Evolutionary conservation across 768 basidiomycete species (phyloP).

Genomic region (Cystofilobasidium ferigula): DNA sequence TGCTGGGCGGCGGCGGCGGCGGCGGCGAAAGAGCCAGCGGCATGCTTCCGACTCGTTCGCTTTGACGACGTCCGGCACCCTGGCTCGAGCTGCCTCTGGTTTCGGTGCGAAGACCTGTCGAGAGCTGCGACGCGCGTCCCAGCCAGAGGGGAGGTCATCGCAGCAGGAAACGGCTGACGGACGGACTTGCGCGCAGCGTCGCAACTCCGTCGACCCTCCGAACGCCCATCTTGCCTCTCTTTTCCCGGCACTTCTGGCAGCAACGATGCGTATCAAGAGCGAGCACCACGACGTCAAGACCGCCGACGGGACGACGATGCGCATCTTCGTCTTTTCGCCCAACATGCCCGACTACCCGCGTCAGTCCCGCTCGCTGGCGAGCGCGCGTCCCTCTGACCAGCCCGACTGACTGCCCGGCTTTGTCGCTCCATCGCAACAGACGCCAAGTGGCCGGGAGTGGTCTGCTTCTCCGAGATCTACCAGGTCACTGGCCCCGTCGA

Average conservation of each 20-base stretch:
- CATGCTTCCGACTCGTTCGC: too few relatives aligned
- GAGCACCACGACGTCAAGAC: constrained; percentile 66
- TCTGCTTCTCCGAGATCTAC: constrained; percentile 50
- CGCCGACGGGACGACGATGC: constrained; percentile 52
- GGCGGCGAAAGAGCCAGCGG: too few relatives aligned
- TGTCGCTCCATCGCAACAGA: not conserved
- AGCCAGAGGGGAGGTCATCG: too few relatives aligned
- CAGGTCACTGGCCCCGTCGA: constrained; percentile 80
- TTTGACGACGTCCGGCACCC: too few relatives aligned
- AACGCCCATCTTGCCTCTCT: not conserved
- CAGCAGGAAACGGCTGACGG: too few relatives aligned
- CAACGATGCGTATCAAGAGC: constrained; percentile 67
- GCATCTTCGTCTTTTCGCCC: constrained; percentile 75
- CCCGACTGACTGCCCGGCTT: constrained; percentile 1
- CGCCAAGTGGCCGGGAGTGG: constrained; percentile 21
- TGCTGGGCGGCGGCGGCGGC: too few relatives aligned
- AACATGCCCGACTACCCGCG: constrained; percentile 62
- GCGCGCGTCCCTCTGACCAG: constrained; percentile 75
- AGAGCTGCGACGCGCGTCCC: too few relatives aligned
- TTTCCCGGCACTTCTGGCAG: not conserved
- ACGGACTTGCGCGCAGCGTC: not conserved
- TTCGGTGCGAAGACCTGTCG: too few relatives aligned
- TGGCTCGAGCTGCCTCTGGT: too few relatives aligned
- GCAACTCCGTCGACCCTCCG: not conserved
- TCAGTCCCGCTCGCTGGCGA: constrained; percentile 45